Evolutionary conservation across 345 rosid species (phyloP), one percentile per base, ranked within the genome.

Genomic region (Microcos paniculata): DNA sequence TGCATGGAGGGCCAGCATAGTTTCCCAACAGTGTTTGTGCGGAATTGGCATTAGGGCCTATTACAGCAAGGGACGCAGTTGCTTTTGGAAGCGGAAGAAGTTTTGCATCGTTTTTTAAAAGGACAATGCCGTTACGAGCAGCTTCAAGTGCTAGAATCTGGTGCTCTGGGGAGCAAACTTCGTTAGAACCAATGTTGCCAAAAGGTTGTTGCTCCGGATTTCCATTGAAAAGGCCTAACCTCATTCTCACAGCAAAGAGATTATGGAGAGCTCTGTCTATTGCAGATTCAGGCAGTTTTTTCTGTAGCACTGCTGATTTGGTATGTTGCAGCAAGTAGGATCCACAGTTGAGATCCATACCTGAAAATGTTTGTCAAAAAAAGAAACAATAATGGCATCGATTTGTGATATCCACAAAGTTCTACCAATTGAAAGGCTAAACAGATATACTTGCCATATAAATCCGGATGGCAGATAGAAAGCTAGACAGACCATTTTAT

Each of bases 301-400:
- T 86, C 83, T 87, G 88, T 69, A 78, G 56, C 14, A 96, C 78
- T 23, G 98, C 97, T 42, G 90, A 86, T 82, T 88, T 88, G 24
- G 96, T 82, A 75, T 90, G 85, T 13, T 88, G 78, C 64, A 53
- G 88, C 84, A 92, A 76, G 83, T 86, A 95, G 51, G 89, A 71
- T 73, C 97, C 98, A 35, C 97, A 92, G 76, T 94, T 82, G 62
- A 95, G 86, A 80, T 93, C 99, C 98, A 94, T 90, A 57, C 98
- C 96, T 91, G 88, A 71, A 82, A 31, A 51, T 70, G 35, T 74
- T 72, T 52, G 28, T 52, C 45, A 28, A 55, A 59, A 57, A 14
- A 51, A 24, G 59, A 52, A 57, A 24, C 30, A 24, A 48, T 28
- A 9, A 11, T 46, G 21, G 14, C 40, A 46, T 45, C 71, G 4